phyloP scores from a whole-genome alignment of 2,329 filamentous ascomycete species.

The Fusarium decemcellulare region DNA sequence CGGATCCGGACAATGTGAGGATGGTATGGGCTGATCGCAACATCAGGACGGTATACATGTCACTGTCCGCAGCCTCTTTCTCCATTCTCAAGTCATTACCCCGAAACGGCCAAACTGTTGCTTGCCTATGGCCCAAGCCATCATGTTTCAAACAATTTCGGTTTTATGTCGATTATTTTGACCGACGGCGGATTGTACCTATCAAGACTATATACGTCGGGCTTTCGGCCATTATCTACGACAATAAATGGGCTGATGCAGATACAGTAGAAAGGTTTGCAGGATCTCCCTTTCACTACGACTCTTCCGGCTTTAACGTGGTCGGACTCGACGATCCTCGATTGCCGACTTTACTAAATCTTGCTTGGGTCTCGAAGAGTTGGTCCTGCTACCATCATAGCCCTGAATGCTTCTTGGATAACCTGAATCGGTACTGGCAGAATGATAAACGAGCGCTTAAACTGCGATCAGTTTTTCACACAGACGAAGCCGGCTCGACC shows the following conservation, averaged over 20 bases:
- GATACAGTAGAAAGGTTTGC: no score
- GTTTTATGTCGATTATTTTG: no score
- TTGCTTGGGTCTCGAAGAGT: no score
- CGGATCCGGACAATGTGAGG: neutral
- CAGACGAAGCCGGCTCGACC: neutral
- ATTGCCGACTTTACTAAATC: neutral
- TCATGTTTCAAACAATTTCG: neutral
- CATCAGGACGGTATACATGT: neutral
- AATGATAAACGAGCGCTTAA: neutral
- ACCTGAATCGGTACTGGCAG: neutral
- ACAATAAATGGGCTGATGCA: neutral
- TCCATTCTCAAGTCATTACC: neutral
- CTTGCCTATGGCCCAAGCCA: neutral
- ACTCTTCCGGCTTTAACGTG: neutral
- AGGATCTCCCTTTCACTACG: neutral
- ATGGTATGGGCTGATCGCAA: neutral
- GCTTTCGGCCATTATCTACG: neutral
- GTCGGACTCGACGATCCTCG: slow-evolving; percentile 17
- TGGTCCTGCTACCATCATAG: neutral
- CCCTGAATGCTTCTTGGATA: neutral
- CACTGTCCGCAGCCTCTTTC: neutral
- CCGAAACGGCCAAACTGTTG: neutral
- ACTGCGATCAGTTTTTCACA: neutral
- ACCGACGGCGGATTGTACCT: neutral
- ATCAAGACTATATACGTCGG: slow-evolving; percentile 2